Conservation (phyloP, 768 basidiomycete genomes). For the Coprinopsis strossmayeri region DNA sequence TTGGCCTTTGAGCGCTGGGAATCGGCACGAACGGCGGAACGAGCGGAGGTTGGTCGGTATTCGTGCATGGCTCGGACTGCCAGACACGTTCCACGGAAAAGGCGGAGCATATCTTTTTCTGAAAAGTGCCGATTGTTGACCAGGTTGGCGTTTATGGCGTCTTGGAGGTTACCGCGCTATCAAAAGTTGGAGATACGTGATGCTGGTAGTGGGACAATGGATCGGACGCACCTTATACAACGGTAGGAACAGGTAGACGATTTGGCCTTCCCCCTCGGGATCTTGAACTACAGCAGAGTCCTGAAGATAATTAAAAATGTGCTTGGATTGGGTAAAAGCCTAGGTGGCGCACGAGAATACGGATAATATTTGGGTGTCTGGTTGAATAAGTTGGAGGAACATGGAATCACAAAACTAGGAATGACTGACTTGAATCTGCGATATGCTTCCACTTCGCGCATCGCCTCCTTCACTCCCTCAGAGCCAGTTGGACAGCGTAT, state of each 20-base stretch:
- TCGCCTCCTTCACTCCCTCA: conserved; percentile 83
- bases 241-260: conserved; percentile 95
- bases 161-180: conserved; percentile 91
- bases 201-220: not conserved
- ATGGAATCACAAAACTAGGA: too few species aligned
- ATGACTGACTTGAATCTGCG: conserved; percentile 79
- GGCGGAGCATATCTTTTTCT: conserved; percentile 80
- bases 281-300: conserved; percentile 95
- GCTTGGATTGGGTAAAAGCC: not conserved
- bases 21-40: conserved; percentile 25
- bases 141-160: conserved; percentile 82
- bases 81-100: conserved; percentile 93
- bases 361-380: conserved; percentile 97
- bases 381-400: too few species aligned
- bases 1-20: conserved; percentile 7
- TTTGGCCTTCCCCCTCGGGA: conserved; percentile 86
- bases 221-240: conserved; percentile 67
- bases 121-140: conserved; percentile 79
- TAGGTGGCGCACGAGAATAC: conserved; percentile 58
- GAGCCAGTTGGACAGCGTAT: conserved; percentile 87
- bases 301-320: conserved; percentile 27
- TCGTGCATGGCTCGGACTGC: conserved; percentile 94
- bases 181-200: not conserved
- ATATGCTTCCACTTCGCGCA: conserved; percentile 91
- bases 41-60: conserved; percentile 53